These are phyloP conservation scores for Rhodamnia argentea DNA, from an alignment of 345 rosid species.

Conservation along the genomic window DNA sequence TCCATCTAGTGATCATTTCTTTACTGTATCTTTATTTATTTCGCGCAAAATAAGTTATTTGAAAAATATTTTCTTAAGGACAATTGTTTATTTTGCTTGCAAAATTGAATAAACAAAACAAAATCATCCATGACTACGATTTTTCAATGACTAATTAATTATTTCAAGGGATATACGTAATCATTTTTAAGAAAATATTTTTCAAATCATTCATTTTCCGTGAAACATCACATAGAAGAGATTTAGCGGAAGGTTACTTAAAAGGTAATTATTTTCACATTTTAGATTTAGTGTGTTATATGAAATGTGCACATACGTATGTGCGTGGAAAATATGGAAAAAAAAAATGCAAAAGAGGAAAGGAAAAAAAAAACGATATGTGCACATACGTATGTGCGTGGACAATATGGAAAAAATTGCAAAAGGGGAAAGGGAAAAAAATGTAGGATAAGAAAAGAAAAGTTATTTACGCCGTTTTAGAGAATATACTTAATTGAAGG, in stretches of 20 bases:
- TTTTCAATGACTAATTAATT: background rate
- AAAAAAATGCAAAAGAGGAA: too few relatives aligned
- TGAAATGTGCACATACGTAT: too few relatives aligned
- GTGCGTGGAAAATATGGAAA: too few relatives aligned
- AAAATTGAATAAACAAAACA: background rate
- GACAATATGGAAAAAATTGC: too few relatives aligned
- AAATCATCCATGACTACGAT: too few relatives aligned
- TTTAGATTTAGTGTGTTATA: background rate
- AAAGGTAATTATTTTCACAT: background rate
- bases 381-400: too few relatives aligned
- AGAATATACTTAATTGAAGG: background rate
- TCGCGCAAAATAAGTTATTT: background rate
- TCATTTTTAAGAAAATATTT: background rate
- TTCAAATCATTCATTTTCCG: background rate
- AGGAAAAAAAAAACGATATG: too few relatives aligned
- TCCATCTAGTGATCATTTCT: background rate
- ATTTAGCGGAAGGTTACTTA: background rate
- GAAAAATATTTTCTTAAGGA: background rate
- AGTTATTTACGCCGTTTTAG: background rate
- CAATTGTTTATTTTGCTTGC: background rate
- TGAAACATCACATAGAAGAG: background rate
- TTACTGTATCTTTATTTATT: background rate
- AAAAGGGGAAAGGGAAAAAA: too few relatives aligned
- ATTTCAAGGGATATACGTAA: background rate
- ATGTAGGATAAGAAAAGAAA: background rate